Evolutionary conservation across 176 grass and related monocot species (phyloP).

Genomic region (Stipa capillata): DNA sequence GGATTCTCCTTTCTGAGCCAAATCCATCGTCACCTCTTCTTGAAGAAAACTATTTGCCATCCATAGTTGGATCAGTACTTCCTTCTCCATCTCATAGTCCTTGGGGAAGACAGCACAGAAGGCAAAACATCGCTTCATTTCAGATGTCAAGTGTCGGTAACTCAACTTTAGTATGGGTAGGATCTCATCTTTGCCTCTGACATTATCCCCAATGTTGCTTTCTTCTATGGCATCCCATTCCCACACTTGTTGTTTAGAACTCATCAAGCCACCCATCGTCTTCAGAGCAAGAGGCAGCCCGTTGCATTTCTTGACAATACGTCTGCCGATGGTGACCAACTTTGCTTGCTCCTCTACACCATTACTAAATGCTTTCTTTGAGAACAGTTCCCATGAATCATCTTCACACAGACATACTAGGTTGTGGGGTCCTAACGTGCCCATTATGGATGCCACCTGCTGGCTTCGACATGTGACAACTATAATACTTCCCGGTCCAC

Average conservation of each 20-base stretch:
- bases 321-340: neutral
- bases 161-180: neutral
- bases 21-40: neutral
- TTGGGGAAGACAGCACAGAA: slow-evolving; percentile 4
- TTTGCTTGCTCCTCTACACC: neutral
- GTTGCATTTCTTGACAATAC: neutral
- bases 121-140: slow-evolving; percentile 21
- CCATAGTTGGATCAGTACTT: neutral
- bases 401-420: neutral
- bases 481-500: neutral
- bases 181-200: neutral
- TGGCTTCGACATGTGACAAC: neutral
- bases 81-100: neutral
- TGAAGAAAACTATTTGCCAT: neutral
- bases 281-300: slow-evolving; percentile 14
- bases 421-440: neutral
- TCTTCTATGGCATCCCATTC: slow-evolving; percentile 2
- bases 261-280: slow-evolving; percentile 18
- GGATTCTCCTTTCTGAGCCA: neutral
- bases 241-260: neutral
- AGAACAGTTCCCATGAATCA: neutral
- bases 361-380: neutral
- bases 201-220: neutral
- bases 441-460: neutral
- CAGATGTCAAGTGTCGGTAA: neutral